Base-by-base conservation (phyloP, 257 asterid species). In the Solanum arcanum region DNA sequence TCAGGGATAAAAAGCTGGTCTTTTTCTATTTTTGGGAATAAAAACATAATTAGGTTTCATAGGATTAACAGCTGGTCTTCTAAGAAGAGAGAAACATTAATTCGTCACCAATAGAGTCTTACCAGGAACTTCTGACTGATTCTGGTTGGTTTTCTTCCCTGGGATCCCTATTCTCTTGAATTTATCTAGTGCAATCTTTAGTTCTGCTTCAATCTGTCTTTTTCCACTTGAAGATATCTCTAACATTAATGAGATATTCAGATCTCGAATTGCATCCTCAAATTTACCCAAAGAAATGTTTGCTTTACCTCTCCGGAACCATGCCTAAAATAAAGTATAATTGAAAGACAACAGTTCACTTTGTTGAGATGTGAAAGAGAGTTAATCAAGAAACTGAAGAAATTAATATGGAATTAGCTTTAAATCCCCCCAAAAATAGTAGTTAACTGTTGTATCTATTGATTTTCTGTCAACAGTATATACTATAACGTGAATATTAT, bases 301-400 rank as follows among this genome's bases (percentile, higher is more conserved):
- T 84, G 94, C 95, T 91, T 93, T 94, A 83, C 94, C 95, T 94
- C 99, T 92, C 92, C 98, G 92, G 86, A 93, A 97, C 99, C 99
- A 97, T 72, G 96, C 98, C 99, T 95, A 89, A 44, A 84, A 76
- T 46, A 84, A 76, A 81, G 88, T 74, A 47, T 64, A 78, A 52
- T 83, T 88, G 42, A 83, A 89, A 68, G 88, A 78, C 64, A 78
- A 84, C 84, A 82, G 84, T 49, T 49, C 21, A 2, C 69, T 81
- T 49, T 27, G 68, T 49, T 18, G 69, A 81, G 66, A 81, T 20
- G 20, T 49, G 64, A 81, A 49, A 49, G 29, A 81, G 44, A 81
- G 27, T 49, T 42, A 39, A 81, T 52, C 69, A 29, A 29, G 46
- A 18, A 81, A 81, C 69, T 81, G 44, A 81, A 81, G 85, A 49